Base-by-base conservation (phyloP, 2,329 filamentous ascomycete genomes). In the Chaetomiaceae sp. region DNA sequence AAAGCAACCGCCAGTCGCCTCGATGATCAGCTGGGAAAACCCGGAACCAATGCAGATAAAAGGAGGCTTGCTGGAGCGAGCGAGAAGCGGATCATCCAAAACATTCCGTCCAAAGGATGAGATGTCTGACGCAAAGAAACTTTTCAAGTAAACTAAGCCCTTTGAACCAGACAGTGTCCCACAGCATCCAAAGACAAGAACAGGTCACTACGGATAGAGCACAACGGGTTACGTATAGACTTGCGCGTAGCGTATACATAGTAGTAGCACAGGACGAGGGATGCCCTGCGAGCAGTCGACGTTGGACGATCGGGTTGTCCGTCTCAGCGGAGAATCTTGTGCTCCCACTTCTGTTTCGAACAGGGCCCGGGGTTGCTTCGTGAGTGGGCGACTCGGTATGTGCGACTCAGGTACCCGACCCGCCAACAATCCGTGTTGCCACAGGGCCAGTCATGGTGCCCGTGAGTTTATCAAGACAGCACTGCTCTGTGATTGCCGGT, bases 361-460 rank as follows among this genome's bases (percentile, higher is more conserved):
- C 34, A 5, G 8, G 16, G 13, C 38, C 20, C 10, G 8, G 21
- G 51, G 16, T 21, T 40, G 9, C 25, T 18, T 27, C 14, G 34
- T 44, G 27, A 33, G 25, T 43, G 11, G 25, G 48, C 25, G 45
- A 5, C 20, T 27, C 11, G 41, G 43, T 29, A 37, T 34, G 42
- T 45, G 45, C 46, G 54, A 53, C 32, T 48, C 46, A 53, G 42
- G 44, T 41, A 48, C 27, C 45, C 27, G 46, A 16, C n/a, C 41
- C 20, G 20, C 37, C 34, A 37, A 36, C 23, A 41, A 18, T 13
- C 40, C 25, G 30, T 23, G 23, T 34, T 42, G 2, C 18, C 13
- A n/a, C n/a, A n/a, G n/a, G n/a, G n/a, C n/a, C n/a, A n/a, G n/a
- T n/a, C n/a, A n/a, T n/a, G n/a, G n/a, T n/a, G n/a, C n/a, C n/a